Evolutionary conservation across 2,329 filamentous ascomycete species (phyloP).

Genomic region (Ophiostoma fasciatum): DNA sequence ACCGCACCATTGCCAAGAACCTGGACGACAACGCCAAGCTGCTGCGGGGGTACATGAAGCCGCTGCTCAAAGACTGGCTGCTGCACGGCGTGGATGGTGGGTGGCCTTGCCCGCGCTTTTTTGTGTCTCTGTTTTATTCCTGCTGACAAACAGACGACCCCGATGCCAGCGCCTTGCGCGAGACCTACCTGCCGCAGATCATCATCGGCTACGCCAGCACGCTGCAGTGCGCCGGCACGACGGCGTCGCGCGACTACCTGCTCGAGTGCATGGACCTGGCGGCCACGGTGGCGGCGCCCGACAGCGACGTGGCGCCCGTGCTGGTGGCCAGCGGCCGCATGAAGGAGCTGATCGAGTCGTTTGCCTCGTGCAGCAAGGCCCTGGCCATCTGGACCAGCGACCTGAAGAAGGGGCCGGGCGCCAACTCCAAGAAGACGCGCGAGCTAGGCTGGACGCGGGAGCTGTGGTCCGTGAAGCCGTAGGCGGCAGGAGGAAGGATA

Average conservation of each 20-base stretch:
- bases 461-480: constrained; percentile 42
- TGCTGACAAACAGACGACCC: constrained; percentile 31
- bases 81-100: constrained; percentile 38
- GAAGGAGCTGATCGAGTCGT: constrained; percentile 59
- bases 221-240: constrained; percentile 63
- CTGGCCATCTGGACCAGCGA: constrained; percentile 42
- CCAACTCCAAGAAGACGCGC: constrained; percentile 43
- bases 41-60: constrained; percentile 41
- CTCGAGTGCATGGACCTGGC: constrained; percentile 81
- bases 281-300: constrained; percentile 55
- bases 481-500: not conserved
- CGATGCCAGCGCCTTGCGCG: constrained; percentile 51
- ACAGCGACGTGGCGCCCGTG: constrained; percentile 47
- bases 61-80: constrained; percentile 53
- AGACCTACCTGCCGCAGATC: constrained; percentile 71
- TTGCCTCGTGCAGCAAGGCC: constrained; percentile 65
- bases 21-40: constrained; percentile 39
- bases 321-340: constrained; percentile 53
- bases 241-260: constrained; percentile 59
- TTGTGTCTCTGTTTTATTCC: not conserved
- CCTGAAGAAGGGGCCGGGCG: constrained; percentile 30
- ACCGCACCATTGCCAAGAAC: constrained; percentile 36
- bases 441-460: constrained; percentile 49
- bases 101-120: constrained; percentile 11
- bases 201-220: constrained; percentile 72